Conservation (phyloP, 176 grass and related monocot genomes). For the Puya raimondii region DNA sequence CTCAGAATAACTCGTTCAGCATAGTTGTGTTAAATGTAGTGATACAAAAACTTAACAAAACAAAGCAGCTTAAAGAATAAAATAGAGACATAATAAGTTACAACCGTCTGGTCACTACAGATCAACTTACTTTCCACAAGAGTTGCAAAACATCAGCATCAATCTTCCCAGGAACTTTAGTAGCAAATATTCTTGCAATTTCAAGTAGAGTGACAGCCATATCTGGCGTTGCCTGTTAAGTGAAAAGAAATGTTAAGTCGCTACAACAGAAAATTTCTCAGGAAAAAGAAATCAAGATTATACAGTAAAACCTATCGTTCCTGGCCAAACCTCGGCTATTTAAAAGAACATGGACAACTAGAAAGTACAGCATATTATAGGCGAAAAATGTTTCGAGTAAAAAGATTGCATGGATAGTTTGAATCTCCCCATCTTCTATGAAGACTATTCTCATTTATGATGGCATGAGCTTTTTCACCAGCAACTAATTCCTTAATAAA, state of each 20-base stretch:
- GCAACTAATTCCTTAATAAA: too few species aligned
- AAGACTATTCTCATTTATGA: too few species aligned
- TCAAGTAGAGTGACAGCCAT: slow-evolving; percentile 98
- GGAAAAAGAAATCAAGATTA: not conserved
- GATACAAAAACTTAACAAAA: not conserved
- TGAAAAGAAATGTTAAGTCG: slow-evolving; percentile 19
- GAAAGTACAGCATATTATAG: too few species aligned
- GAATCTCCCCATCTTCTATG: too few species aligned
- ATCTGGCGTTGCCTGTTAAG: slow-evolving; percentile 88
- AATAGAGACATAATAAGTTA: not conserved
- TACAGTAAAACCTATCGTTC: too few species aligned
- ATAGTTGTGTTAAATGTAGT: not conserved
- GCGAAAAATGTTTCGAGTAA: too few species aligned
- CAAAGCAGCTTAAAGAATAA: not conserved
- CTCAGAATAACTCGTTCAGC: not conserved
- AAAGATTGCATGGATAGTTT: too few species aligned
- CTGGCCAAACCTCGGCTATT: not conserved
- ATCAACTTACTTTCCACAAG: slow-evolving; percentile 86
- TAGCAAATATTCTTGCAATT: slow-evolving; percentile 99
- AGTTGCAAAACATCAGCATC: slow-evolving; percentile 98
- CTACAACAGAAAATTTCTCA: not conserved
- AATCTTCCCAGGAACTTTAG: slow-evolving; percentile 98
- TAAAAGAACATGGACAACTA: not conserved
- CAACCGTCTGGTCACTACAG: not conserved
- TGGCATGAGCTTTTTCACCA: too few species aligned